Evolutionary conservation across 2,329 filamentous ascomycete genomes (phyloP), one percentile per base, ranked within the genome.

Genomic region (Rhynchosporium agropyri): DNA sequence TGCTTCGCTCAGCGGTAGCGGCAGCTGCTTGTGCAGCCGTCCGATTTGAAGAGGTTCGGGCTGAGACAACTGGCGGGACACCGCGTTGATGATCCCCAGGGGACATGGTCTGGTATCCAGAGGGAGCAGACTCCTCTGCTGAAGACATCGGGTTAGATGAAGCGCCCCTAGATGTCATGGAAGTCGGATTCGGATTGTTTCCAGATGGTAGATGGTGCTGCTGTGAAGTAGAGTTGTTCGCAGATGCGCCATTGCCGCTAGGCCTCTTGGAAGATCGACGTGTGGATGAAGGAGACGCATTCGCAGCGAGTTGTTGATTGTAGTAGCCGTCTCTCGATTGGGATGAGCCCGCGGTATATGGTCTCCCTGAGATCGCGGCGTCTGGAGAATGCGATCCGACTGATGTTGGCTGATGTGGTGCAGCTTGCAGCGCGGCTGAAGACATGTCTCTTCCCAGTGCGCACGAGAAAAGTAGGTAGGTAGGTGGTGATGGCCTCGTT

Each of bases 21-120:
- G 66, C 78, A 77, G 65, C 78, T 76, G 69, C 64, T 29, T 66
- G 62, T 48, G 69, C 64, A 46, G 67, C 49, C 59, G 43, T 82
- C 68, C 87, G 84, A 67, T 86, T 89, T 49, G 91, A 95, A 13
- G 92, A 96, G 7, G 90, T 93, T 72, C 92, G 86, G 42, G 91
- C 90, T 54, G 90, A 92, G 61, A 89, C 88, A 70, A 91, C 83
- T 29, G 90, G 89, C 59, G 89, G 86, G 79, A 83, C 86, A 76
- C 80, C 84, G 77, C 78, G 84, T 78, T 80, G 79, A 72, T 81
- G 80, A 71, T 83, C 82, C 65, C 80, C 78, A 28, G 71, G 71
- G 53, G 73, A 65, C 72, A 74, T 74, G 38, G 61, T 48, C 31
- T 65, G 50, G 64, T 69, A 69, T 28, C 63, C 66, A 62, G 79